Base-by-base conservation (phyloP, 805 yeast genomes). In the Saccharomycopsis sp. region DNA sequence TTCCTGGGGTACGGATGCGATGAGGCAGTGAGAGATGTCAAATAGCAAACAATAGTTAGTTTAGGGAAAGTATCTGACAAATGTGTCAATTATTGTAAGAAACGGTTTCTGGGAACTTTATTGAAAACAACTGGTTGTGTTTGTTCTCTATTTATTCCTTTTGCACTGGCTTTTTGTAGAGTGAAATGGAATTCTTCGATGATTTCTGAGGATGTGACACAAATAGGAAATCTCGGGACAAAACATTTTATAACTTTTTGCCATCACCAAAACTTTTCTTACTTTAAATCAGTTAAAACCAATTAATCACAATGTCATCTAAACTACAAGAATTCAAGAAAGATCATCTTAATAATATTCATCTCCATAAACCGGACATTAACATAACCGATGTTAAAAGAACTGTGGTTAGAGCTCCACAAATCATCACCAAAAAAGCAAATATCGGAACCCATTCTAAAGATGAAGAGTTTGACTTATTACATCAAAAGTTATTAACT, bases 361-460 rank as follows among this genome's bases (percentile, higher is more conserved):
- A n/a, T n/a, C n/a, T n/a, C n/a, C 48, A 39, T 21, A 36, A 32
- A 18, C 48, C 48, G 3, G 45, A 45, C 20, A 35, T 38, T 23
- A 31, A 42, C 25, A 35, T 49, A 39, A 34, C 33, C 6, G 40
- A 42, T 30, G 27, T 45, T 35, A 45, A 45, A 20, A 31, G 37
- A 18, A 36, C 42, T 14, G 48, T 45, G 17, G 36, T 31, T 10
- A 44, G 48, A 38, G 39, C 46, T 2, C 48, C 48, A 3, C 48
- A 45, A 30, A 41, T 45, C 10, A 34, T 45, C 19, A 36, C 39
- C 18, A 45, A 42, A 27, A 45, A 42, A 17, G 34, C 39, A 8
- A 33, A 44, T 17, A 28, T 38, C 14, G 46, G 41, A n/a, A 32
- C 34, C 14, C 42, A 41, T 18, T 23, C 33, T 9, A 21, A 15